Base-by-base conservation (phyloP, 2,329 filamentous ascomycete species). In the Leptographium galeiforme region DNA sequence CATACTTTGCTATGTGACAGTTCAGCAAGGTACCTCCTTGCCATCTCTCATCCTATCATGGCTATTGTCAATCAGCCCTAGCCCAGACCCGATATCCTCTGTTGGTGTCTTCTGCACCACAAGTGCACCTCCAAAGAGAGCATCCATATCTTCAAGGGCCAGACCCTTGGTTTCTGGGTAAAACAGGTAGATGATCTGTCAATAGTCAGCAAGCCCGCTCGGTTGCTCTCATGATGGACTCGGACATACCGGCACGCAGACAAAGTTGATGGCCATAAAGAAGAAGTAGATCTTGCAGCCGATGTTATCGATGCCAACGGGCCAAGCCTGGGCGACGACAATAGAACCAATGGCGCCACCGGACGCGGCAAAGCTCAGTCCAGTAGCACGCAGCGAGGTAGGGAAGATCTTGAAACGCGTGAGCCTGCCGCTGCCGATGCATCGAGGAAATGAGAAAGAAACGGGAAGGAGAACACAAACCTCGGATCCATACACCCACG, bases 401-500 rank as follows among this genome's bases (percentile, higher is more conserved):
- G 77, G 77, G 60, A 81, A 80, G 57, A 81, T 80, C 70, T 73
- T 33, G 12, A 30, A 44, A 10, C 6, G 18, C 2, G 46, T 36
- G 16, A 48, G 46, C 16, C 25, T 25, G 25, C 25, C 5, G 25
- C 25, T 5, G 25, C 25, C 25, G 25, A 25, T 30, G 34, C 3
- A 8, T 36, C 34, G 34, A 8, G 18, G 40, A 41, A 8, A 12
- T 8, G 18, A 14, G 56, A 40, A 8, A 12, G 40, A 41, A 8
- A 12, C 10, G 18, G 14, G 56, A 40, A 54, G 55, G n/a, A 8
- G n/a, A 18, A 30, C 4, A 50, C 63, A 30, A 56, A 77, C 74
- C 66, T 81, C 77, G 0, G 76, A 72, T n/a, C 75, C 74, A 56
- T 81, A 81, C 0, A 81, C 75, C 77, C 77, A 81, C 0, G 76